Evolutionary conservation across 768 basidiomycete species (phyloP), one percentile per base, ranked within the genome.

Genomic region (Kockovaella imperatae): DNA sequence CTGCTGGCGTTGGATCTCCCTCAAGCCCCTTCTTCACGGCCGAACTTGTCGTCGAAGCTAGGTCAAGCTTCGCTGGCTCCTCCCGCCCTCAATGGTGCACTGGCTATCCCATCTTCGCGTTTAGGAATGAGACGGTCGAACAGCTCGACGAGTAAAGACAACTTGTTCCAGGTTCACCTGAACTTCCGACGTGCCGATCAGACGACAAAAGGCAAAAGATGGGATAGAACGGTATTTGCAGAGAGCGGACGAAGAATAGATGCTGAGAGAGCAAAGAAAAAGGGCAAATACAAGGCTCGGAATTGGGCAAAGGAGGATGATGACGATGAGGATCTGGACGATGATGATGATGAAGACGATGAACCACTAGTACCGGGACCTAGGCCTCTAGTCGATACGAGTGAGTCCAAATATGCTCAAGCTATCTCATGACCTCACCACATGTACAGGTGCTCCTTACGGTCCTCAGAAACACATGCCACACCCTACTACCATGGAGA

Each of bases 181-280:
- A 61, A 57, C 31, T 67, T 67, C 35, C 53, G 64, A 24, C 38
- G 42, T 23, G 65, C 64, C 30, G 60, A 60, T 15, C 64, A 66
- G 39, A 52, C 46, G 15, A 69, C 68, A n/a, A 66, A 59, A 24
- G 67, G 69, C 17, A 96, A 93, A 74, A 76, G 35, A 39, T 99
- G 95, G 95, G 89, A 97, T 64, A 83, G 87, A 20, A 87, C 90
- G 0, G 80, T 75, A 11, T 93, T 86, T 61, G 83, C 89, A 4
- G 85, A 87, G 73, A 79, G 83, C 3, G 89, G 88, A 0, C 72
- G 78, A 11, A 60, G 60, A 50, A 66, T 66, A 43, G 73, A 81
- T 75, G 60, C 56, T 34, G 36, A 77, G 74, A 81, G 80, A 69
- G 76, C 71, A 18, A 81, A 79, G 57, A 72, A 68, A 1, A 74